Conservation (phyloP, 768 basidiomycete species). For the Pleurotus ostreatus region DNA sequence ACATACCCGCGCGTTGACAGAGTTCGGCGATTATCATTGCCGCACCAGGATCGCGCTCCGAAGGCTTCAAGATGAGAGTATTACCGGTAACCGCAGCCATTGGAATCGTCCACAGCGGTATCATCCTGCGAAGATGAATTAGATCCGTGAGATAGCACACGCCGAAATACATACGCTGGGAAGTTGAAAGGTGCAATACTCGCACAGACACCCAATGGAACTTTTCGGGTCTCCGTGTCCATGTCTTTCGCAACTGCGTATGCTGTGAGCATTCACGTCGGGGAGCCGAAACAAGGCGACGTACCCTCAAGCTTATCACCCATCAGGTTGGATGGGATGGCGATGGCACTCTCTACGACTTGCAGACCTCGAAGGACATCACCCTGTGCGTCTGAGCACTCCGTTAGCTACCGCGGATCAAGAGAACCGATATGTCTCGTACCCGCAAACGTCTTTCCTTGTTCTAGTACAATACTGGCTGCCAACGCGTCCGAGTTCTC, state of each 20-base stretch:
- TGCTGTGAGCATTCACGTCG: not conserved
- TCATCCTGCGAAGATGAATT: slow-evolving; percentile 58
- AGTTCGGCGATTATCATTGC: slow-evolving; percentile 98
- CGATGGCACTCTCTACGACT: slow-evolving; percentile 77
- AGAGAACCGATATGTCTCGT: slow-evolving; percentile 15
- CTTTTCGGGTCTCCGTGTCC: slow-evolving; percentile 85
- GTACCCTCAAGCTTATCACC: slow-evolving; percentile 91
- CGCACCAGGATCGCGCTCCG: slow-evolving; percentile 95
- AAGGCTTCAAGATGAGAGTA: slow-evolving; percentile 91
- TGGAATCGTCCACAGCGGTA: slow-evolving; percentile 94
- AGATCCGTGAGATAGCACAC: not conserved
- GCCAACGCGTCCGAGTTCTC: slow-evolving; percentile 85
- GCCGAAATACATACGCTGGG: slow-evolving; percentile 57
- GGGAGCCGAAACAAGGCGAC: slow-evolving; percentile 1
- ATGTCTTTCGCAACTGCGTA: slow-evolving; percentile 84
- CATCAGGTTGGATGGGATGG: slow-evolving; percentile 79
- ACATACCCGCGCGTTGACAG: slow-evolving; percentile 74
- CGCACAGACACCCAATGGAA: slow-evolving; percentile 87
- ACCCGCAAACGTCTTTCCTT: slow-evolving; percentile 92
- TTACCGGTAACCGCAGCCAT: slow-evolving; percentile 90
- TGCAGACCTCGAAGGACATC: slow-evolving; percentile 92
- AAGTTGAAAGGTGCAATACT: slow-evolving; percentile 86
- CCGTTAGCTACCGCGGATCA: not conserved
- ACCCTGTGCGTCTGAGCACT: slow-evolving; percentile 77
- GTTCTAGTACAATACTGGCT: slow-evolving; percentile 86